Percentiles rank a stretch among this genome's conserved stretches.
Evolutionary conservation across 306 rosid genomes (phyloP).

Genomic region (Vigna hirtella): DNA sequence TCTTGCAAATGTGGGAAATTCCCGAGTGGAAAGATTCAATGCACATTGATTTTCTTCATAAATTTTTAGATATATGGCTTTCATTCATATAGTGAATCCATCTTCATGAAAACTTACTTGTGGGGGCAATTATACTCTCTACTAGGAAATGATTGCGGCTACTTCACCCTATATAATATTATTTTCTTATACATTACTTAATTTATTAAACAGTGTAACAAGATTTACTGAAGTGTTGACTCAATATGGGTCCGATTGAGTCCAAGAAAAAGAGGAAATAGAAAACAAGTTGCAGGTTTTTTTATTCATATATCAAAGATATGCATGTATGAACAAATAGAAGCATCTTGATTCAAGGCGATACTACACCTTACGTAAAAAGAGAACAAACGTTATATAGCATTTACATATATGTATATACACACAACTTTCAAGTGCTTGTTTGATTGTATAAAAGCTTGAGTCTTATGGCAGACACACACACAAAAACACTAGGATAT

Average conservation of each 20-base stretch:
- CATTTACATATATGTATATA: not conserved
- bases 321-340: conserved; percentile 5
- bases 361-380: not conserved
- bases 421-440: not conserved
- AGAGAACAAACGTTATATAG: not conserved
- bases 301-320: conserved; percentile 19
- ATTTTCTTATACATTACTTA: not conserved
- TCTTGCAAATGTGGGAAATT: not conserved
- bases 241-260: conserved; percentile 9
- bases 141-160: conserved; percentile 34
- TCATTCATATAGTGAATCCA: conserved; percentile 2
- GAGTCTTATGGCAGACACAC: conserved; percentile 10
- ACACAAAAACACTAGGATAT: conserved; percentile 16
- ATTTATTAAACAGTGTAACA: conserved; percentile 9
- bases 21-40: conserved; percentile 7
- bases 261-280: conserved; percentile 31
- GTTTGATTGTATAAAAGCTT: conserved; percentile 16
- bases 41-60: not conserved
- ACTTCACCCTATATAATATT: conserved; percentile 1
- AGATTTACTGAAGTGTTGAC: conserved; percentile 15
- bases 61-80: not conserved
- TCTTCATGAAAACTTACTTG: not conserved
- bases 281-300: conserved; percentile 1
- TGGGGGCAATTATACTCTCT: conserved; percentile 2
- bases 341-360: conserved; percentile 24